Percentiles rank a stretch among this genome's conserved stretches.
These are phyloP conservation scores for Cochlearia excelsa DNA, from an alignment of 345 rosid species.

Conservation along the genomic window DNA sequence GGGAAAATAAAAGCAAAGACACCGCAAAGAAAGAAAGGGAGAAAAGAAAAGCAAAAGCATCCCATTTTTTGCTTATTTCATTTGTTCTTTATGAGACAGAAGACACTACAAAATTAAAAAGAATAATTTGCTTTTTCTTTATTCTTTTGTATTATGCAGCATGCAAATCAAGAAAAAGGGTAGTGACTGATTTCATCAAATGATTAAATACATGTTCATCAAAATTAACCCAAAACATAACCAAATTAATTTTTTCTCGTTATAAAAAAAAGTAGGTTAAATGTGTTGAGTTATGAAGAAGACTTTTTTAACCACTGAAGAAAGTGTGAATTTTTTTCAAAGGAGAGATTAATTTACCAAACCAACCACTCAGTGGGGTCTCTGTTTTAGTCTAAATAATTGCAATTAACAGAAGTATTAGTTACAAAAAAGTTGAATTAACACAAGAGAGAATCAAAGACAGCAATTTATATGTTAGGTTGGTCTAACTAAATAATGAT, in stretches of 20 bases:
- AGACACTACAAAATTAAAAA: conserved; percentile 22
- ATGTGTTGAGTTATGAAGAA: conserved; percentile 22
- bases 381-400: conserved; percentile 7
- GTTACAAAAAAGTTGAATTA: too few species aligned
- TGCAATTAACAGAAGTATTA: conserved; percentile 22
- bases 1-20: conserved; percentile 27
- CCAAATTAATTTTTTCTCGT: not conserved
- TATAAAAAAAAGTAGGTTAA: conserved; percentile 21
- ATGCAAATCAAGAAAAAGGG: conserved; percentile 30
- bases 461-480: conserved; percentile 17
- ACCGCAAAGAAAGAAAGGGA: conserved; percentile 33
- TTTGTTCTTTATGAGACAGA: conserved; percentile 39
- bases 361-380: conserved; percentile 38
- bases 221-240: not conserved
- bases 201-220: not conserved
- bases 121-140: conserved; percentile 32
- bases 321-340: conserved; percentile 18
- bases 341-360: conserved; percentile 27
- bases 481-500: conserved; percentile 35
- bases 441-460: too few species aligned
- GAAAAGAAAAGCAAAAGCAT: conserved; percentile 37
- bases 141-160: conserved; percentile 29
- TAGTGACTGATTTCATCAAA: conserved; percentile 19
- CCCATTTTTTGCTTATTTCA: conserved; percentile 23
- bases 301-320: conserved; percentile 28